A percentile compares a stretch with the other conserved stretches of the same genome.
Conservation (phyloP, 2,329 filamentous ascomycete species). For the Diplodia seriata region DNA sequence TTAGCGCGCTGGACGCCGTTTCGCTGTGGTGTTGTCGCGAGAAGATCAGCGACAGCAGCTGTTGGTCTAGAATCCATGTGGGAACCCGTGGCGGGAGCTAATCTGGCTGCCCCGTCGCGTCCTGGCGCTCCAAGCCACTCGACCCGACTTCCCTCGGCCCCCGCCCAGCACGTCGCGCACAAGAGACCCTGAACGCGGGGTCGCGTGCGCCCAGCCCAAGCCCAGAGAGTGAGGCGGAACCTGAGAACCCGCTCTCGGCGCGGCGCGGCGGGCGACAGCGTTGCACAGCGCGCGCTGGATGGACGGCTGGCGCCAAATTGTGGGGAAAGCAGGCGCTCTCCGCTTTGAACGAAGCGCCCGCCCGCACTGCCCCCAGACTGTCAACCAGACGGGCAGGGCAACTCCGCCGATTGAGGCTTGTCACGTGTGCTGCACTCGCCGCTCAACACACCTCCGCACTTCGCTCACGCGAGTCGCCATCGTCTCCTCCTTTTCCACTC, state of each 20-base stretch:
- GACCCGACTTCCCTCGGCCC: too few species aligned
- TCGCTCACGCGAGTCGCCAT: slow-evolving; percentile 20
- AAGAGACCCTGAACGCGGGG: background rate
- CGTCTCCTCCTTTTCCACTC: background rate
- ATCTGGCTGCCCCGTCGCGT: background rate
- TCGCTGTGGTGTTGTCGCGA: background rate
- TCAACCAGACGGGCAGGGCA: background rate
- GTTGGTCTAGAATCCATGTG: background rate
- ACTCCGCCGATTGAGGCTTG: slow-evolving; percentile 9
- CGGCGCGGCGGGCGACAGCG: background rate
- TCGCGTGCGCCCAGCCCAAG: background rate
- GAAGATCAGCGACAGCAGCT: background rate
- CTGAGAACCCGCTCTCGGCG: background rate
- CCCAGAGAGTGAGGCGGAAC: background rate
- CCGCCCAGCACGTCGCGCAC: too few species aligned
- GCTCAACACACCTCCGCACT: slow-evolving; percentile 28
- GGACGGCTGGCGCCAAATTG: slow-evolving; percentile 7
- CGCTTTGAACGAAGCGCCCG: background rate
- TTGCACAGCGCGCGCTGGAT: background rate
- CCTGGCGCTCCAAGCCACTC: too few species aligned
- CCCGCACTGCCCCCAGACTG: background rate
- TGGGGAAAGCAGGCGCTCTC: slow-evolving; percentile 2
- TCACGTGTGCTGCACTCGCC: slow-evolving; percentile 20
- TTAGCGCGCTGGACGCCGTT: slow-evolving; percentile 17
- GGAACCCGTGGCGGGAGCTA: background rate